Evolutionary conservation across 2,329 filamentous ascomycete species (phyloP), one percentile per base, ranked within the genome.

Genomic region (Neofusicoccum cordaticola): DNA sequence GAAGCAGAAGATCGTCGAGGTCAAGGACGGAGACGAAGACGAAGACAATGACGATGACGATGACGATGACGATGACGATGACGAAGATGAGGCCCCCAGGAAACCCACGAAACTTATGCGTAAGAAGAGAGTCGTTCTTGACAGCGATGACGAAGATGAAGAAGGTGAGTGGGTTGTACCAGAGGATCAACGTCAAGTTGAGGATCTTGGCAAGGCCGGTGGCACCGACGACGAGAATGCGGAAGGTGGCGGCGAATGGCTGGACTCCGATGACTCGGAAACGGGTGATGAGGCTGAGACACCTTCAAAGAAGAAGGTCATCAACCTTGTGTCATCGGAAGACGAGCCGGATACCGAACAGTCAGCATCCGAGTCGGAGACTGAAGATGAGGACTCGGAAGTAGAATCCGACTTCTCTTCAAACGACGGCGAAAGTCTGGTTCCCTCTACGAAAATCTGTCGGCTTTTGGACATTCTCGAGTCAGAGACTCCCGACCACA

Each of bases 371-470:
- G 56, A 65, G 17, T 47, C 39, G 15, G 74, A 77, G 5, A 72
- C 71, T 3, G 74, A 76, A 0, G 73, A 75, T 37, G 81, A 82
- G 12, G 75, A 79, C 58, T 69, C 31, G 51, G 71, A 76, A 45
- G 75, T 74, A 37, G 76, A 78, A 51, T 72, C 76, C 31, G 78
- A 81, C 39, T 77, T 78, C 31, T 53, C 48, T 3, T 52, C 44
- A 5, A 70, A 71, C 52, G 72, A 78, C 50, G 78, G 82, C 61
- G 80, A 82, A 34, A 80, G 83, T 27, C 80, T 82, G 11, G 81
- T 86, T 31, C 85, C 88, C 1, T 99, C 95, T 0, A 94, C 95
- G 71, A 99, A 99, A 81, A 96, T 99, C 72, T 88, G 90, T 50
- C 88, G 95, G 70, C 84, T 98, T 19, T 85, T 96, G 72, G 84